A percentile compares a stretch with the other conserved stretches of the same genome.
Conservation (phyloP, 225 moss, liverwort and hornwort genomes). For the Bryum argenteum region DNA sequence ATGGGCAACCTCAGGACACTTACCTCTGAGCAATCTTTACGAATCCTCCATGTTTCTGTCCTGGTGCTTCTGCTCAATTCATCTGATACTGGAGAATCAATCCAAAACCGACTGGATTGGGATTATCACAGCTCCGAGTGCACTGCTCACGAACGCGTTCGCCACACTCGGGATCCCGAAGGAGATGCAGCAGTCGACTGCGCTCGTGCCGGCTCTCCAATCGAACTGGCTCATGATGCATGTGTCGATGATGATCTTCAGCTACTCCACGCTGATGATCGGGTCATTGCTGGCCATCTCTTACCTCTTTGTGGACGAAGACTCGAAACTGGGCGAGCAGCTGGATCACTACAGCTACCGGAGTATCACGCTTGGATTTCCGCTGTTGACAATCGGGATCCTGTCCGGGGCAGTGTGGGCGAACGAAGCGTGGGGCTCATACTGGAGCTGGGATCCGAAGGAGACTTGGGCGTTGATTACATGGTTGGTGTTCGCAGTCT, state of each 20-base stretch:
- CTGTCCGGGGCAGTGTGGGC: constrained; percentile 65
- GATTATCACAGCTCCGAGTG: constrained; percentile 59
- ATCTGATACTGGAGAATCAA: constrained; percentile 37
- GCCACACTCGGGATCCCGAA: constrained; percentile 57
- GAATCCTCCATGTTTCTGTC: constrained; percentile 64
- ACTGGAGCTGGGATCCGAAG: constrained; percentile 77
- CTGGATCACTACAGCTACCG: constrained; percentile 56
- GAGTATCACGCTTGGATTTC: constrained; percentile 51
- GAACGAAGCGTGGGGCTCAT: constrained; percentile 66
- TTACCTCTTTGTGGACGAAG: constrained; percentile 45
- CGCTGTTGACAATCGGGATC: constrained; percentile 54
- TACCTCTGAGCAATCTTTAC: constrained; percentile 56
- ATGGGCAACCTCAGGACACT: constrained; percentile 49
- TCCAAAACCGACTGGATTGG: constrained; percentile 52
- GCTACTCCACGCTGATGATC: constrained; percentile 59
- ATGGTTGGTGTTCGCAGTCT: constrained; percentile 63
- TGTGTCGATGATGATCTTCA: constrained; percentile 61
- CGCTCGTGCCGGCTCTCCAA: constrained; percentile 58
- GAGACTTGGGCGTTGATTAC: constrained; percentile 73
- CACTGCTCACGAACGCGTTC: constrained; percentile 59
- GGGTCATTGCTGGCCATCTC: constrained; percentile 60
- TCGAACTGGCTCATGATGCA: constrained; percentile 73
- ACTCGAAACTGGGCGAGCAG: constrained; percentile 40
- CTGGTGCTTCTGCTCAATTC: constrained; percentile 60
- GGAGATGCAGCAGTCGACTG: constrained; percentile 56